Evolutionary conservation across 139 green algal genomes (phyloP), one percentile per base, ranked within the genome.

Genomic region (Pleodorina starrii): DNA sequence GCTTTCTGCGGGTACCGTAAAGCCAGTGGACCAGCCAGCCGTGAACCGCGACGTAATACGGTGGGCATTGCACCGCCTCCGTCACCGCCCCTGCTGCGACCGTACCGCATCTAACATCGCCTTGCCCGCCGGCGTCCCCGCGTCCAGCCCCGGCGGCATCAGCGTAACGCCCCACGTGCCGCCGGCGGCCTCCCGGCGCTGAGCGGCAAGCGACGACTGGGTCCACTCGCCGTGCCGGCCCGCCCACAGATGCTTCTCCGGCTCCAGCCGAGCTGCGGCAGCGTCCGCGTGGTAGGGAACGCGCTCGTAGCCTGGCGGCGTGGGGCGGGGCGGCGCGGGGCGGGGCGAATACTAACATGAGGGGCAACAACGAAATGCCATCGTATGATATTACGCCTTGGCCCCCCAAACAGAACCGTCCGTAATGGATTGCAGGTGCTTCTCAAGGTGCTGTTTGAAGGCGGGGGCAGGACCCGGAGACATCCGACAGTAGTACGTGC

Each of bases 141-240:
- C 86, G 12, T 95, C 90, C 38, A 81, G 63, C 27, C 96, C 96
- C 1, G 94, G 93, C 0, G 95, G 93, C 72, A 95, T 38, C n/a
- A 92, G 82, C 16, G 92, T 94, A 25, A 98, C 96, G 4, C 96
- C 96, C 96, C 96, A 98, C 32, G 86, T 80, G 44, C 38, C 44
- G 12, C 25, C 57, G 36, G 43, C 19, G 21, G 63, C 63, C 32
- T 81, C 68, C 81, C 87, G 73, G 46, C 72, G 57, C 68, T 40
- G 36, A 1, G 19, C 51, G 44, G 40, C 63, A 23, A 78, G 74
- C 3, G 60, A 51, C 73, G n/a, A 71, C 40, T 54, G n/a, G 7
- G 81, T 72, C 54, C 43, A 80, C 42, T 97, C 96, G 0, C 92
- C 91, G 71, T 98, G 96, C 2, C 96, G 87, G 29, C 93, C 92